These are phyloP conservation scores for Paxillus rubicundulus DNA, from an alignment of 768 basidiomycete species.

Conservation along the genomic window DNA sequence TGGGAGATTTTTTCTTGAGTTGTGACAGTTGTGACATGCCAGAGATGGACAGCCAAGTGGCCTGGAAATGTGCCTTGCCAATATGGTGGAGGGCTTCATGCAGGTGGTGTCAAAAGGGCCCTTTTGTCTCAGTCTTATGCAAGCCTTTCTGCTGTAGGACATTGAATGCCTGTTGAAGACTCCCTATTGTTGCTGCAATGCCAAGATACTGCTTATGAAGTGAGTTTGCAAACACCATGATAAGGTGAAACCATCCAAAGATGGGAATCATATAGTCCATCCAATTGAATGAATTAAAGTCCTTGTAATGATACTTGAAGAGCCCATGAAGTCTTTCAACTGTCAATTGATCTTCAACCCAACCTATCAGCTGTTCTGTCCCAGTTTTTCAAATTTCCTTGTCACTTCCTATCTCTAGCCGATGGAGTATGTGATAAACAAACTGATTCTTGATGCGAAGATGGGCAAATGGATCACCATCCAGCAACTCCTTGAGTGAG, in stretches of 20 bases:
- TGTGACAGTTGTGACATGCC: constrained; percentile 23
- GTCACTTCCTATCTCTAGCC: constrained; percentile 4
- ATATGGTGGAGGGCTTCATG: constrained; percentile 36
- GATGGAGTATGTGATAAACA: constrained; percentile 20
- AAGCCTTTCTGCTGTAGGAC: constrained; percentile 12
- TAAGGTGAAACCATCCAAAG: constrained; percentile 41
- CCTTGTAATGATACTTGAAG: constrained; percentile 7
- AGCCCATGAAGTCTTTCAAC: constrained; percentile 12
- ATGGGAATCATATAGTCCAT: constrained; percentile 12
- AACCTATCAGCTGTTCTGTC: constrained; percentile 12
- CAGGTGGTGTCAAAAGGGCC: neutral
- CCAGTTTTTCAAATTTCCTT: neutral
- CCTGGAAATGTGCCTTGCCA: constrained; percentile 37
- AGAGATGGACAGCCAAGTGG: constrained; percentile 29
- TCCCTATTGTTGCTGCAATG: constrained; percentile 12
- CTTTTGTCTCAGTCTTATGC: neutral
- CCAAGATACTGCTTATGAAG: constrained; percentile 42
- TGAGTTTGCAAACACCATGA: constrained; percentile 38
- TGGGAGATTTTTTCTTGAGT: constrained; percentile 24
- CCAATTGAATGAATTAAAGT: constrained; percentile 13
- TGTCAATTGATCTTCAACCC: constrained; percentile 32
- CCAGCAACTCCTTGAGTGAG: constrained; percentile 20
- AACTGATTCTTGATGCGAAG: constrained; percentile 10
- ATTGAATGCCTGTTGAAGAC: constrained; percentile 25
- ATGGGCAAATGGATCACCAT: constrained; percentile 9